Base-by-base conservation (phyloP, 2,329 filamentous ascomycete species). In the Sarocladium kiliense region DNA sequence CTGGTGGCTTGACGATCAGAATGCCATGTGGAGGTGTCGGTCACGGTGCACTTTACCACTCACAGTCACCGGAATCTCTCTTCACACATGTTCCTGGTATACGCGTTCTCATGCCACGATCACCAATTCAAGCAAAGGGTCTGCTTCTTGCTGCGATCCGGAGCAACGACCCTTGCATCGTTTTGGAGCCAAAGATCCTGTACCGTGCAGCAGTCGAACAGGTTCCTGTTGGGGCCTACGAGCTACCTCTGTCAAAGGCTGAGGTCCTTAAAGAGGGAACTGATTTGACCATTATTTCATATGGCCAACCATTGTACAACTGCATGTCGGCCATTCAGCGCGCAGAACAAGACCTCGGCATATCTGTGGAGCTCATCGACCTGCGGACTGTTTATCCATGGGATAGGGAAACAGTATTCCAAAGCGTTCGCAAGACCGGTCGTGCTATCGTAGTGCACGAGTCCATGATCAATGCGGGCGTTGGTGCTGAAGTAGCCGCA, bases 1-100 rank as follows among this genome's bases (percentile, higher is more conserved):
- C 81, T 18, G 92, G 92, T 19, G 90, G 91, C 0, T 69, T 97
- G 64, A 93, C 93, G 0, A 85, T 96, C 16, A 80, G 92, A 25
- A 96, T 97, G 92, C 92, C 92, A 0, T 89, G 86, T 60, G 92
- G 92, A 55, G 89, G 86, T 42, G 92, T 97, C 16, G 92, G 92
- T 12, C 92, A 97, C 68, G 92, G 92, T 57, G 92, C 82, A 39
- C 72, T 96, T 68, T 85, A 97, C 69, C 92, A 97, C 68, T 90
- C 90, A 1, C 92, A 97, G 68, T 92, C 88, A 1, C 92, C 92
- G 6, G 92, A 97, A 71, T 82, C 87, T 16, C 78, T 97, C 51
- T 97, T 97, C 70, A 88, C 88, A 16, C 92, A 96, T 66, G 81
- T 96, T 1, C 92, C 92, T 1, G 92, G 92, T 2, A 74, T 96